phyloP scores from a whole-genome alignment of 495 filamentous ascomycete species.

The Penicillium soppii region DNA sequence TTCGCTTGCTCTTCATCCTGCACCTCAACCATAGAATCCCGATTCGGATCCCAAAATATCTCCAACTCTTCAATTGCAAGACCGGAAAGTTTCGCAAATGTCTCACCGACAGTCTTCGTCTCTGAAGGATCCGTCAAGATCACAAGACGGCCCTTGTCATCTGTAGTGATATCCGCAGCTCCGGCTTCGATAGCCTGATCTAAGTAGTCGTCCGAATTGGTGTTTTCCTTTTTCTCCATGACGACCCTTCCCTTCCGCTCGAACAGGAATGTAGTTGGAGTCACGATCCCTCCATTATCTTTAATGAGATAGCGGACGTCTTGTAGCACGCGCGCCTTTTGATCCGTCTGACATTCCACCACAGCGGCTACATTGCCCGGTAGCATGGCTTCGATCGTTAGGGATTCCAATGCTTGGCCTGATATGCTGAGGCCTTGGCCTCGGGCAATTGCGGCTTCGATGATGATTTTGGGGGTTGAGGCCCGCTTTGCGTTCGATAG shows the following conservation, averaged over 20 bases:
- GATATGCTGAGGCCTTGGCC: conserved; percentile 77
- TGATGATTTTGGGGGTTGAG: conserved; percentile 76
- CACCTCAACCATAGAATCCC: conserved; percentile 66
- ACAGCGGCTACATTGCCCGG: conserved; percentile 76
- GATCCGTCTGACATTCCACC: conserved; percentile 82
- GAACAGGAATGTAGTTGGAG: conserved; percentile 81
- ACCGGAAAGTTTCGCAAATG: conserved; percentile 54
- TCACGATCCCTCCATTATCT: conserved; percentile 61
- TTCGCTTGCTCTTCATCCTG: conserved; percentile 53
- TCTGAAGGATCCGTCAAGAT: conserved; percentile 72
- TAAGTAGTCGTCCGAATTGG: conserved; percentile 70
- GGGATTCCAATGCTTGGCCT: conserved; percentile 68
- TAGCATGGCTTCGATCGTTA: conserved; percentile 81
- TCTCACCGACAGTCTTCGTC: conserved; percentile 64
- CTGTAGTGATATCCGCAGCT: conserved; percentile 73
- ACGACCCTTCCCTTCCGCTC: conserved; percentile 69
- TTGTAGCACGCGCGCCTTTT: conserved; percentile 66
- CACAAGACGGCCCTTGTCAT: conserved; percentile 66
- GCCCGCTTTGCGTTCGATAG: conserved; percentile 83
- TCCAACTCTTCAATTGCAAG: conserved; percentile 68
- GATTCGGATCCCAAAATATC: conserved; percentile 83
- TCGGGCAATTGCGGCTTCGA: conserved; percentile 80
- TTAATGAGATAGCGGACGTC: conserved; percentile 70
- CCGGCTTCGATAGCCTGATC: conserved; percentile 85
- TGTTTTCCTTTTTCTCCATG: conserved; percentile 61